Evolutionary conservation across 2,329 filamentous ascomycete species (phyloP).

Genomic region (Alternaria ethzedia): DNA sequence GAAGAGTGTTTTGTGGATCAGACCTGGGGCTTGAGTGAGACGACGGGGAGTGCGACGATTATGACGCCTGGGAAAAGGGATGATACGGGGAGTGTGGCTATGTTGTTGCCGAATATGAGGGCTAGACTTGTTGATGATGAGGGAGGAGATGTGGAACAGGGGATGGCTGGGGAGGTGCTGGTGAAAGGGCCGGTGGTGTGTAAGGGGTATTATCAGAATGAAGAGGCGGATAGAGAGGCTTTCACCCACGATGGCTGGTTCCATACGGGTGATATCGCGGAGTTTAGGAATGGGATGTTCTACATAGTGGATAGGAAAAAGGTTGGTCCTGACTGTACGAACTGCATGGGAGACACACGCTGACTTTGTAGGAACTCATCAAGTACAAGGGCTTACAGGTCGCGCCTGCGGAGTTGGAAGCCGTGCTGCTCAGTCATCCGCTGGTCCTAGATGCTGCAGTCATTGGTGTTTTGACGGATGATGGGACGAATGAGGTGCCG

Average conservation of each 20-base stretch:
- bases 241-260: conserved; percentile 46
- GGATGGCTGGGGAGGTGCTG: conserved; percentile 42
- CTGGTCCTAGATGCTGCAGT: conserved; percentile 55
- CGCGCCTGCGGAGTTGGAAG: conserved; percentile 58
- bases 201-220: conserved; percentile 48
- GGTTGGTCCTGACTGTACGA: neutral
- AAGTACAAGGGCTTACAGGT: conserved; percentile 60
- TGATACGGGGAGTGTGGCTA: conserved; percentile 56
- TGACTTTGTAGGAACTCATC: conserved; percentile 47
- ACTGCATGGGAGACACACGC: neutral
- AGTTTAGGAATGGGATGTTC: conserved; percentile 45
- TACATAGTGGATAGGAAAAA: too few relatives aligned
- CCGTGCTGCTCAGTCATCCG: conserved; percentile 50
- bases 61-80: conserved; percentile 52
- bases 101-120: conserved; percentile 50
- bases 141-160: conserved; percentile 39
- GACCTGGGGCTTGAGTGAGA: conserved; percentile 67
- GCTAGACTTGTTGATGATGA: conserved; percentile 45
- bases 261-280: conserved; percentile 48
- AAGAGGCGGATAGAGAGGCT: conserved; percentile 33
- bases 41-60: conserved; percentile 56
- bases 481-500: conserved; percentile 50
- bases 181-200: conserved; percentile 46
- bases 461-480: conserved; percentile 50
- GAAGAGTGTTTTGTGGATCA: conserved; percentile 56